Base-by-base conservation (phyloP, 2,329 filamentous ascomycete species). In the Sporothrix euskadiensis region DNA sequence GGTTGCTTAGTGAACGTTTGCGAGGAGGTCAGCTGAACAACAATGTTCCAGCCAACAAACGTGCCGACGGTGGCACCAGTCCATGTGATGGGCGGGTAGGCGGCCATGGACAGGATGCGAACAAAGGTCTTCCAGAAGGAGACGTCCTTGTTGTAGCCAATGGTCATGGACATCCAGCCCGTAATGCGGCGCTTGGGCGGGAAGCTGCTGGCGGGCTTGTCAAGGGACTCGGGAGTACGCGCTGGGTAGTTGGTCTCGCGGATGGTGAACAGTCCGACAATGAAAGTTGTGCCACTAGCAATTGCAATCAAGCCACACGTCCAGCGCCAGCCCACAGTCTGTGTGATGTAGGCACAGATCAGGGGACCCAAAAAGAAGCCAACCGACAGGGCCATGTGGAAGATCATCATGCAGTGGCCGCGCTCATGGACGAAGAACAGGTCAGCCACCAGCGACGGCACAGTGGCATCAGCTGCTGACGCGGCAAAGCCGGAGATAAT, bases 371-470 rank as follows among this genome's bases (percentile, higher is more conserved):
- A 19, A 10, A 57, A 57, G 65, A 39, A 69, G 8, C 65, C 65
- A 10, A 54, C 12, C 0, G 65, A 47, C 14, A 69, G 65, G 1
- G 26, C 32, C n/a, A 69, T 35, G 6, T 69, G 65, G 26, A 69
- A 69, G 65, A 69, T 69, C 65, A 69, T 69, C 65, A 69, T 69
- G 44, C 44, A 54, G 65, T 69, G 65, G 26, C 65, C 65, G 1
- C 65, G 65, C 47, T 69, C 65, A 7, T 69, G 65, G 10, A 54
- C 44, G 4, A 54, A 69, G 44, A 69, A 69, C 22, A 69, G 47
- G 44, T 69, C 65, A 1, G 65, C 26, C 26, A 69, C 65, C 4
- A 69, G 47, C 14, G 65, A 47, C 1, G 65, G 65, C 0, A 69
- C 65, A 10, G 65, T 69, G 47, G 65, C 65, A 4, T 63, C 59